Evolutionary conservation across 768 basidiomycete genomes (phyloP).

Genomic region (Psilocybe cyanescens): DNA sequence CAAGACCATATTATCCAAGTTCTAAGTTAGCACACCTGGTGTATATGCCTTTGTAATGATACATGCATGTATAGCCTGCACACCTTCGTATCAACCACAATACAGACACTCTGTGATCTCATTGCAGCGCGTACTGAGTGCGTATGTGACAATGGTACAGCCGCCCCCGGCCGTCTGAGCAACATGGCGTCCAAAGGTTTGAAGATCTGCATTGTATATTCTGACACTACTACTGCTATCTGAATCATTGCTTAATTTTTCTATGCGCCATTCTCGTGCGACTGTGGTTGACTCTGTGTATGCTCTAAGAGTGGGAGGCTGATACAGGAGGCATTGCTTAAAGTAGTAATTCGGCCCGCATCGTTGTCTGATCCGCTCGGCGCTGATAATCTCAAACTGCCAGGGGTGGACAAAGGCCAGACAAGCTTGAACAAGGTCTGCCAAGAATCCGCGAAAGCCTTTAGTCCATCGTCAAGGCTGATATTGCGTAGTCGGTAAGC

Average conservation of each 20-base stretch:
- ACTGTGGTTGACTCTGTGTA: too few relatives aligned
- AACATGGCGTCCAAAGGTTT: too few relatives aligned
- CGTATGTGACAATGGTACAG: too few relatives aligned
- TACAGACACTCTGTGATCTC: too few relatives aligned
- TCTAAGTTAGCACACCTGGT: background rate
- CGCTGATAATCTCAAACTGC: background rate
- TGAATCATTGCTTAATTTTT: too few relatives aligned
- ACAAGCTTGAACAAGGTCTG: background rate
- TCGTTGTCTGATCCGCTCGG: background rate
- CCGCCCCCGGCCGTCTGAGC: too few relatives aligned
- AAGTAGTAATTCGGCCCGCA: background rate
- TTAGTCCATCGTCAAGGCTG: background rate
- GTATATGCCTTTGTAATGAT: background rate
- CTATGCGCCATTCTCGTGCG: too few relatives aligned
- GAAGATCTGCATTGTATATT: too few relatives aligned
- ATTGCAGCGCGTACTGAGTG: too few relatives aligned
- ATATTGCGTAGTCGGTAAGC: conserved; percentile 5
- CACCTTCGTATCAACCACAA: too few relatives aligned
- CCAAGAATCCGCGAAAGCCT: background rate
- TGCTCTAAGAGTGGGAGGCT: background rate
- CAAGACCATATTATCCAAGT: background rate
- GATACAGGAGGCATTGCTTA: background rate
- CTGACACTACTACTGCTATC: too few relatives aligned
- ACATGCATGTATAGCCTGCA: too few relatives aligned
- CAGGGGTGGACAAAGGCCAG: background rate